These are phyloP conservation scores for rapeseed (Brassica napus) DNA, from an alignment of 345 rosid species.

Conservation along the genomic window Da-Ae NC_063434.1:730501-731000, in stretches of 20 bases:
- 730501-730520: slow-evolving; percentile 21
- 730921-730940: not conserved
- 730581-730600: slow-evolving; percentile 55
- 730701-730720: slow-evolving; percentile 54
- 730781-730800: slow-evolving; percentile 59
- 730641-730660: slow-evolving; percentile 27
- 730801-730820: slow-evolving; percentile 41
- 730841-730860: slow-evolving; percentile 37
- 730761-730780: slow-evolving; percentile 47
- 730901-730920: slow-evolving; percentile 46
- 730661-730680: slow-evolving; percentile 21
- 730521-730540: slow-evolving; percentile 57
- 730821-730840: slow-evolving; percentile 42
- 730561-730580: slow-evolving; percentile 40
- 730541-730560: slow-evolving; percentile 39
- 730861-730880: not conserved
- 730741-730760: slow-evolving; percentile 37
- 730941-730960: slow-evolving; percentile 1
- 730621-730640: slow-evolving; percentile 43
- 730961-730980: slow-evolving; percentile 12
- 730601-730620: slow-evolving; percentile 30
- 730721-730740: slow-evolving; percentile 59
- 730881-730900: slow-evolving; percentile 36
- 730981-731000: slow-evolving; percentile 27
- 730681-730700: slow-evolving; percentile 27